Evolutionary conservation across 2,329 filamentous ascomycete species (phyloP), one percentile per base, ranked within the genome.

Genomic region (Fusarium euwallaceae): DNA sequence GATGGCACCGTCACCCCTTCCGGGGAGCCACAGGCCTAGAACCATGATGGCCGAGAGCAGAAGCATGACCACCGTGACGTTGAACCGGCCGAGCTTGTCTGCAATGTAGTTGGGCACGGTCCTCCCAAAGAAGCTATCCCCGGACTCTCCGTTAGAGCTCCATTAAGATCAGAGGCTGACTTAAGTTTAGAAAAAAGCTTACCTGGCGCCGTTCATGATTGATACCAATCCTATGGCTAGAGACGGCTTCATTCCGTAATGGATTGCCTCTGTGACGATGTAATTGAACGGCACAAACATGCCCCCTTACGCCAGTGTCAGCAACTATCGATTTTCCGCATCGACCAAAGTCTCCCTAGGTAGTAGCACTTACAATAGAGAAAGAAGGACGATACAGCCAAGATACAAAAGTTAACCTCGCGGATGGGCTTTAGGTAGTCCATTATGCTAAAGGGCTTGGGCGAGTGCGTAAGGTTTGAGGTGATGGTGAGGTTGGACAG

Each of bases 211-310:
- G 37, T 76, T 72, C 59, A 74, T 48, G n/a, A 72, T 70, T 9
- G 69, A 68, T 10, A 76, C 69, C 34, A 76, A 61, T 9, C 64
- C 74, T 9, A 70, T 72, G 12, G 73, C 65, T 59, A 72, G 51
- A 6, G 64, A 61, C 29, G 61, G 43, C 32, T 66, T 62, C 69
- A 75, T 76, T 5, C 71, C 69, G 53, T 74, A 63, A 41, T 68
- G 61, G 9, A 70, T 74, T 4, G 71, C 73, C 20, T 74, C 69
- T 6, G 71, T 72, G 22, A 72, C 71, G 60, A 76, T 74, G 56
- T 70, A 72, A 45, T 73, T 74, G 58, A 75, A 66, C 20, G 67
- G 71, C 14, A 71, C 67, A 63, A 76, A 75, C 61, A 76, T 62
- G 22, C 65, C 69, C 72, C 69, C 67, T 75, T 53, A 16, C 32